Evolutionary conservation across 176 grass and related monocot genomes (phyloP).

Genomic region (Aegilops tauschii): DNA sequence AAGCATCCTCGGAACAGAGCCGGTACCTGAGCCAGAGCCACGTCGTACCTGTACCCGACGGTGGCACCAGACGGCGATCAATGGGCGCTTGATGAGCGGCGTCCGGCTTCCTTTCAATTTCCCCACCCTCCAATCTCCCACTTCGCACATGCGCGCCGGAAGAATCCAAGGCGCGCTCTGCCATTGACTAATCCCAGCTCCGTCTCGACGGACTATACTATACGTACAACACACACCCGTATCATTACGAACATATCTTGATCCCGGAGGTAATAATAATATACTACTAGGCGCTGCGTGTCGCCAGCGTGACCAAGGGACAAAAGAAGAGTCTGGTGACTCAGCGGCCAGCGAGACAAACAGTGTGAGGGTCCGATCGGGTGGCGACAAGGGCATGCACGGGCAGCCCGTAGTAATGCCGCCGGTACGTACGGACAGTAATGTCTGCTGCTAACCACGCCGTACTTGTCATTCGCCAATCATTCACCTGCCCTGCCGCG

Average conservation of each 20-base stretch:
- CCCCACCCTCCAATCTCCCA: neutral
- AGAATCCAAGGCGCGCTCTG: constrained; percentile 30
- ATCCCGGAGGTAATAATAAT: neutral
- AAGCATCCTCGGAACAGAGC: neutral
- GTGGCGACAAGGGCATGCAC: neutral
- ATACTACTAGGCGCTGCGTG: neutral
- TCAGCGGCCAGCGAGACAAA: neutral
- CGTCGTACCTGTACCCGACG: neutral
- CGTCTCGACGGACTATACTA: neutral
- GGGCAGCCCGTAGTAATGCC: no score
- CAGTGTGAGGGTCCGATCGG: neutral
- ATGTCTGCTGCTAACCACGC: neutral
- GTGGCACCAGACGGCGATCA: neutral
- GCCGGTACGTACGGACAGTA: constrained; percentile 35
- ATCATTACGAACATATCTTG: neutral
- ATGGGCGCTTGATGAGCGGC: neutral
- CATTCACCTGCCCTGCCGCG: constrained; percentile 20
- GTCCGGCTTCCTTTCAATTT: neutral
- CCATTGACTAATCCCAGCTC: neutral
- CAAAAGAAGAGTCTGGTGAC: neutral
- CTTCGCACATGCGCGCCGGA: constrained; percentile 26
- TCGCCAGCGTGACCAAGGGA: neutral
- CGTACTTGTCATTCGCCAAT: constrained; percentile 47
- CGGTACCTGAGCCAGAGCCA: neutral
- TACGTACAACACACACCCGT: neutral